Percentiles rank a stretch among this genome's conserved stretches.
Evolutionary conservation across 1,139 yeast species (phyloP).

Genomic region (Taiozyma sp.): DNA sequence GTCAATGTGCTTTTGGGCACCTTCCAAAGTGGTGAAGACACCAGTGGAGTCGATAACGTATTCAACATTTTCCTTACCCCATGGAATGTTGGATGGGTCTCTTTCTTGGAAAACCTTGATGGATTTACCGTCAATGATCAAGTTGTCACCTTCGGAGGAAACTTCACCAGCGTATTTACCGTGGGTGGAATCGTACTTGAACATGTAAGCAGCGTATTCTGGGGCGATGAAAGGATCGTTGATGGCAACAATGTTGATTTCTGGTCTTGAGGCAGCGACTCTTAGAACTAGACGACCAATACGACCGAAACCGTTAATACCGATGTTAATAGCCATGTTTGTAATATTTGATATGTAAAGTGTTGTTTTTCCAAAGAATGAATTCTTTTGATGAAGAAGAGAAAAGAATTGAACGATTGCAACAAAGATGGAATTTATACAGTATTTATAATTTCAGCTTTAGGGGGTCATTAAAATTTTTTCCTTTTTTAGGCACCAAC

Average conservation of each 20-base stretch:
- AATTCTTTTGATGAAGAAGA: not conserved
- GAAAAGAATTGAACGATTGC: not conserved
- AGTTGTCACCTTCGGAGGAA: constrained; percentile 45
- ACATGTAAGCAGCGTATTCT: constrained; percentile 84
- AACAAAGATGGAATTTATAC: not conserved
- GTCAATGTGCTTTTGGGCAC: constrained; percentile 75
- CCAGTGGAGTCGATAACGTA: constrained; percentile 86
- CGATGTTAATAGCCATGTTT: constrained; percentile 41
- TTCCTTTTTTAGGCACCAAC: not conserved
- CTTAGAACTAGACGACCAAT: constrained; percentile 81
- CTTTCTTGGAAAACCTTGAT: constrained; percentile 70
- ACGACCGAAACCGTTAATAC: constrained; percentile 90
- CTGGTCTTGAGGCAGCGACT: constrained; percentile 66
- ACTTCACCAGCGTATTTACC: constrained; percentile 73
- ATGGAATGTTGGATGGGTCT: constrained; percentile 77
- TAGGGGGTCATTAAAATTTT: not conserved
- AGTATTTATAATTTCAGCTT: not conserved
- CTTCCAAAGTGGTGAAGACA: constrained; percentile 75
- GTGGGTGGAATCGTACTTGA: constrained; percentile 87
- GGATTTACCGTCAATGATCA: constrained; percentile 64
- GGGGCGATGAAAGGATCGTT: constrained; percentile 82
- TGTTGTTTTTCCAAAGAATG: not conserved
- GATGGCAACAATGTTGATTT: constrained; percentile 67
- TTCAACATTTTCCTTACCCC: constrained; percentile 77
- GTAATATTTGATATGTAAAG: not conserved